Base-by-base conservation (phyloP, 768 basidiomycete species). In the Boletellus emodensis region DNA sequence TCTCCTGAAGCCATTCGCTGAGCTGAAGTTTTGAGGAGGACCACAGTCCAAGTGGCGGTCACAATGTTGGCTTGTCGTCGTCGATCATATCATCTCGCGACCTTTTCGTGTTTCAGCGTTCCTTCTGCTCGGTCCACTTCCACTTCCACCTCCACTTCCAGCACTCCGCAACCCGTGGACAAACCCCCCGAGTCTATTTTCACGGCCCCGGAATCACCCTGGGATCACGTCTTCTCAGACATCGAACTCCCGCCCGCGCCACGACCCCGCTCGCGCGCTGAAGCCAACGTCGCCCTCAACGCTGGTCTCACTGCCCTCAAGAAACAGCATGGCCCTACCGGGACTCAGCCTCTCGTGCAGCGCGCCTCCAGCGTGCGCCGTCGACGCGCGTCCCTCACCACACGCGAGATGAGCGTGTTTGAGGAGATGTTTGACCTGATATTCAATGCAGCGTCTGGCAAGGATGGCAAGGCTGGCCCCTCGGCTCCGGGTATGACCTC, bases 341-440 rank as follows among this genome's bases (percentile, higher is more conserved):
- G 36, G 11, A 17, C 2, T 20, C 17, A 26, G n/a, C 20, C 20
- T 6, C 34, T 59, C 32, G 2, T 59, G 1, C 56, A 48, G 30
- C 58, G 58, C n/a, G 44, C 51, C 12, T 56, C 59, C 3, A 40
- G 20, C 3, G 32, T 54, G 33, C 48, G 34, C 37, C 54, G 59
- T 7, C 74, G 75, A 35, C 75, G 75, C 24, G 82, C 85, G 54
- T 71, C 80, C 17, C 81, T 89, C 77, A 87, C 86, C 0, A 81
- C 81, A 0, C 76, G 77, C 40, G 89, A 90, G 69, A 74, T 77
- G 50, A 75, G 61, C 50, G 80, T 79, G 4, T 84, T 90, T 56
- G 79, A 85, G 59, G 82, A 84, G 28, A 85, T 90, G 78, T 87
- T 90, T 57, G 75, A 81, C 57, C 67, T 85, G 68, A 81, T 90